Evolutionary conservation across 257 asterid genomes (phyloP).

Genomic region (Paulownia fortunei): DNA sequence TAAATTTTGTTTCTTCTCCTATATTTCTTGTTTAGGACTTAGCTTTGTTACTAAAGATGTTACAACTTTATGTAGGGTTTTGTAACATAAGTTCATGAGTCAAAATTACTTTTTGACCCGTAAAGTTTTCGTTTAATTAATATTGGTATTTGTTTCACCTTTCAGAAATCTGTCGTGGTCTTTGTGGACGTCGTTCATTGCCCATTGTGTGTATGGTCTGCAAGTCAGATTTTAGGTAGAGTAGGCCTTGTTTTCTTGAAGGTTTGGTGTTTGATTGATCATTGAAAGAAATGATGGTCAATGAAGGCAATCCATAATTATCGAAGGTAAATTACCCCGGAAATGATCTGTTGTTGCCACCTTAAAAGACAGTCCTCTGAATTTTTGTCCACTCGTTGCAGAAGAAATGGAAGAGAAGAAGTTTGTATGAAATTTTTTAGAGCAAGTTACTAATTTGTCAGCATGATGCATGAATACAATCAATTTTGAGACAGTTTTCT

Average conservation of each 20-base stretch:
- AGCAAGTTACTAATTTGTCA: no score
- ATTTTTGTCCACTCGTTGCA: no score
- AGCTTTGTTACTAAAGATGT: neutral
- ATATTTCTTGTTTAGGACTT: neutral
- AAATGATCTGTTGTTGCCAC: no score
- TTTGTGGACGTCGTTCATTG: no score
- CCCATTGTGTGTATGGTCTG: neutral
- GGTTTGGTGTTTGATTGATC: neutral
- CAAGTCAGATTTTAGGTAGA: no score
- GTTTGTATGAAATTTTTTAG: no score
- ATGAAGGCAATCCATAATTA: no score
- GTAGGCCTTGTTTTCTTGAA: neutral
- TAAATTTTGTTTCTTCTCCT: neutral
- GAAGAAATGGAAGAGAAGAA: no score
- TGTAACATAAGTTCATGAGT: no score
- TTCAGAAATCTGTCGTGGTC: neutral
- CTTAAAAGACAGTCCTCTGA: no score
- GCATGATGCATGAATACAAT: neutral
- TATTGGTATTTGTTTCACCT: neutral
- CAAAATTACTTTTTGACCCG: neutral
- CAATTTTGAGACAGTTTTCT: neutral
- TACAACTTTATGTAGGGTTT: neutral
- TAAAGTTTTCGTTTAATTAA: neutral
- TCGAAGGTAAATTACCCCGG: no score
- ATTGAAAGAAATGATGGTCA: no score